phyloP scores from a whole-genome alignment of 1,139 yeast species.

The Magnusiomyces tetraspermus region DNA sequence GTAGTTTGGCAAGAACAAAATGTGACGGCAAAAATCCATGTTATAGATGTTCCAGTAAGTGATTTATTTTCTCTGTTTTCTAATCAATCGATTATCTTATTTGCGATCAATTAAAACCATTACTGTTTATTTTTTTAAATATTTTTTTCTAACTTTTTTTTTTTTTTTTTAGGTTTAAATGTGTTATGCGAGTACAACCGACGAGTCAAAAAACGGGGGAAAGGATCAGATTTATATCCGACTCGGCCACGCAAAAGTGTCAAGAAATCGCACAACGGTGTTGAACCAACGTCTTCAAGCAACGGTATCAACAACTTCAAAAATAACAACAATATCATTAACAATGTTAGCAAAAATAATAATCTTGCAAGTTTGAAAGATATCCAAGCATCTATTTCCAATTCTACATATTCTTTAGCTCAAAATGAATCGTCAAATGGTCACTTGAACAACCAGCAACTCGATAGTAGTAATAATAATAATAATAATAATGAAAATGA shows the following conservation, averaged over 20 bases:
- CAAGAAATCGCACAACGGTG: background rate
- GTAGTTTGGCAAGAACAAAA: conserved; percentile 17
- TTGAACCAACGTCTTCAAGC: background rate
- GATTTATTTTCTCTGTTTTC: too few relatives aligned
- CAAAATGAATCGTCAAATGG: too few relatives aligned
- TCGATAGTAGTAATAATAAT: too few relatives aligned
- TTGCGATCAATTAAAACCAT: too few relatives aligned
- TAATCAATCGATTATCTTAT: too few relatives aligned
- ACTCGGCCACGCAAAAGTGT: conserved; percentile 12
- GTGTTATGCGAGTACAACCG: conserved; percentile 11
- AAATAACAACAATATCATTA: background rate
- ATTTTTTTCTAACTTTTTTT: background rate
- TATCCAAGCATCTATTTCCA: too few relatives aligned
- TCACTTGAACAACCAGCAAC: too few relatives aligned
- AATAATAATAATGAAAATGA: background rate
- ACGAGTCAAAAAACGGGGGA: conserved; percentile 33
- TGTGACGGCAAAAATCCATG: conserved; percentile 19
- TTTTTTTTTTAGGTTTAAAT: conserved; percentile 5
- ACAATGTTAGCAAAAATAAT: background rate
- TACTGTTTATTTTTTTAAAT: background rate
- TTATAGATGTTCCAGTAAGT: conserved; percentile 14
- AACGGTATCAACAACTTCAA: background rate
- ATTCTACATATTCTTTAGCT: too few relatives aligned
- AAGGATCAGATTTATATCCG: conserved; percentile 29
- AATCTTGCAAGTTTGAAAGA: too few relatives aligned